Base-by-base conservation (phyloP, 2,329 filamentous ascomycete genomes). In the Emergomyces orientalis region DNA sequence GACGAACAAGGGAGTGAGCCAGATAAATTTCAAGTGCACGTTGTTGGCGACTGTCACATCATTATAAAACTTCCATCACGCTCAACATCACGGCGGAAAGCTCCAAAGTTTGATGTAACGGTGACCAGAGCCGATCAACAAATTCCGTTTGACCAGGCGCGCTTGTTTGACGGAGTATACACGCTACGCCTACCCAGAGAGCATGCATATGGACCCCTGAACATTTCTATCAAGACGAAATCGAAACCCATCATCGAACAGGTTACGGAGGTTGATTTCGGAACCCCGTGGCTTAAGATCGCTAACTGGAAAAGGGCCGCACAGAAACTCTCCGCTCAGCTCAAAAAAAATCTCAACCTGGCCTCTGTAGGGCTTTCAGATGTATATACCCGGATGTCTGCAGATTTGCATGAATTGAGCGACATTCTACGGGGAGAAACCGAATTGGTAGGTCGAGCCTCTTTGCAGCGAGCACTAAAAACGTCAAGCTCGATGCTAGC, bases 1-100 rank as follows among this genome's bases (percentile, higher is more conserved):
- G 61, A 65, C 14, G 67, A 68, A 30, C 62, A 65, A 30, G 61
- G 64, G 14, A 73, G 70, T 25, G 71, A 74, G 19, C 71, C 72
- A 2, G 74, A 77, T 47, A 70, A 72, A 13, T 84, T 83, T 68
- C 78, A 82, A 63, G 74, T 84, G n/a, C 77, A 82, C 64, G 75
- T 79, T n/a, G 76, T 83, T 65, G 81, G 80, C 5, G 79, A 83
- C 64, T 78, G 78, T 57, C 80, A 84, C 67, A 78, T 84, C 62
- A 71, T 82, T 52, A 75, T 85, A 59, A 79, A 78, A 52, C 78
- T 81, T 9, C 80, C 81, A 8, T 73, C 74, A 39, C 74, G 74
- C 30, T 73, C 81, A 62, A 66, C 71, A 4, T 71, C 71, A 45
- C 70, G 74, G 58, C 80, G 76, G 66, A 82, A 77, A 67, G 75